Base-by-base conservation (phyloP, 2,329 filamentous ascomycete genomes). In the Paracamarosporium sp. region DNA sequence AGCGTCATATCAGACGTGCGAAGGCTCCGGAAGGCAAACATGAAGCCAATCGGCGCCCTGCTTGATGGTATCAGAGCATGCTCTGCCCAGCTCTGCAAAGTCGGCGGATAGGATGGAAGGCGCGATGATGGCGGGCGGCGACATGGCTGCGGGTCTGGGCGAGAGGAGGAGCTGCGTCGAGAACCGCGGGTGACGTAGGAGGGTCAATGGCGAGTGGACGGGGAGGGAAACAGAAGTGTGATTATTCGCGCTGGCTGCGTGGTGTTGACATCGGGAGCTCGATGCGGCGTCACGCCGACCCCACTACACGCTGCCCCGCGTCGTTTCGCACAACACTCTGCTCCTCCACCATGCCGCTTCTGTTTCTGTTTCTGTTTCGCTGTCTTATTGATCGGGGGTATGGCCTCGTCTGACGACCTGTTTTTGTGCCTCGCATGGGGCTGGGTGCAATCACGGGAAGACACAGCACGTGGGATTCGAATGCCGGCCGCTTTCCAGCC, bases 101-200 rank as follows among this genome's bases (percentile, higher is more conserved):
- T 99, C 94, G 65, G 94, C 94, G 72, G 93, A 96, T 60, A 99
- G 88, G 70, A 99, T 98, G n/a, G 94, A 98, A 28, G 95, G 95
- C 15, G 94, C 94, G 71, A 99, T 97, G 77, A 99, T 97, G 46
- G 95, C 91, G 62, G 89, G 88, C 24, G 94, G 95, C 56, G 92
- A 83, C 94, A 98, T 98, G 59, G 40, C 81, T 70, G 67, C 62
- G 67, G 67, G 54, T 67, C 55, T 64, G 55, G 15, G 51, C 31
- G 50, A 53, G 20, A n/a, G 56, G 35, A 28, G 53, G 46, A 57
- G 40, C 41, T 27, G 48, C 48, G 13, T 25, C 15, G 20, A 15
- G 48, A 28, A 45, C 13, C 40, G 53, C 57, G 38, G 54, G 56
- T 61, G 60, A 57, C 54, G 57, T 46, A 30, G 50, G 27, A 53